phyloP scores from a whole-genome alignment of 352 stramenopile species.

The Globisporangium megalacanthum region DNA sequence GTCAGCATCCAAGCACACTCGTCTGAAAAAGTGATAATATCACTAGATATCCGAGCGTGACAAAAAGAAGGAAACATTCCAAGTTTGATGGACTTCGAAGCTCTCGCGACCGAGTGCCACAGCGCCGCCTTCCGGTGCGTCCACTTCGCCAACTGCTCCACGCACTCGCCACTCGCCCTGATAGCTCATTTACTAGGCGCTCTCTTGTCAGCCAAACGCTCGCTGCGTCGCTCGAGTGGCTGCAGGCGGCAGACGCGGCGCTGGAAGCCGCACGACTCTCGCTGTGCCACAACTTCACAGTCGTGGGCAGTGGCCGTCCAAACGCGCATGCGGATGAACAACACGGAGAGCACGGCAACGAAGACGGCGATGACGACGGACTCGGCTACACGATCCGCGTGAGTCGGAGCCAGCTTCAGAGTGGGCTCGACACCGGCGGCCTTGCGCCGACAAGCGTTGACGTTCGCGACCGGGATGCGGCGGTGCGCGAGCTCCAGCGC shows the following conservation, averaged over 20 bases:
- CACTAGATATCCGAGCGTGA: not conserved
- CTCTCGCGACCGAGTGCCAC: slow-evolving; percentile 46
- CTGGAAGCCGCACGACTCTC: slow-evolving; percentile 11
- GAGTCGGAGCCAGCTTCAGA: slow-evolving; percentile 14
- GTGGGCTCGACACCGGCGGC: slow-evolving; percentile 21
- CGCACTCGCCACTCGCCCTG: too few species aligned
- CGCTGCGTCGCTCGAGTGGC: slow-evolving; percentile 19
- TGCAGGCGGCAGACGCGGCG: slow-evolving; percentile 7
- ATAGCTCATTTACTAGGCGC: not conserved
- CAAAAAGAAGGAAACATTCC: not conserved
- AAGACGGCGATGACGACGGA: slow-evolving; percentile 50
- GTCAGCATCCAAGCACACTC: too few species aligned
- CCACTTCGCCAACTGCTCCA: not conserved
- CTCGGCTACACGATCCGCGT: slow-evolving; percentile 68
- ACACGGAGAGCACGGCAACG: slow-evolving; percentile 2
- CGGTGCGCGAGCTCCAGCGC: slow-evolving; percentile 10
- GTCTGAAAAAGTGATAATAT: too few species aligned
- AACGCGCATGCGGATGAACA: not conserved
- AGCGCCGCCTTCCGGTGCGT: slow-evolving; percentile 43
- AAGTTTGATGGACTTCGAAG: slow-evolving; percentile 37
- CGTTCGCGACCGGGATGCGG: slow-evolving; percentile 16
- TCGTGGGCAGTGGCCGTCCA: slow-evolving; percentile 1
- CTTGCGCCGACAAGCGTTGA: slow-evolving; percentile 23
- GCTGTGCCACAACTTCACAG: slow-evolving; percentile 13
- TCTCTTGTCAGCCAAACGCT: slow-evolving; percentile 11